Evolutionary conservation across 176 grass and related monocot genomes (phyloP), one percentile per base, ranked within the genome.

Genomic region (Oryza coarctata): DNA sequence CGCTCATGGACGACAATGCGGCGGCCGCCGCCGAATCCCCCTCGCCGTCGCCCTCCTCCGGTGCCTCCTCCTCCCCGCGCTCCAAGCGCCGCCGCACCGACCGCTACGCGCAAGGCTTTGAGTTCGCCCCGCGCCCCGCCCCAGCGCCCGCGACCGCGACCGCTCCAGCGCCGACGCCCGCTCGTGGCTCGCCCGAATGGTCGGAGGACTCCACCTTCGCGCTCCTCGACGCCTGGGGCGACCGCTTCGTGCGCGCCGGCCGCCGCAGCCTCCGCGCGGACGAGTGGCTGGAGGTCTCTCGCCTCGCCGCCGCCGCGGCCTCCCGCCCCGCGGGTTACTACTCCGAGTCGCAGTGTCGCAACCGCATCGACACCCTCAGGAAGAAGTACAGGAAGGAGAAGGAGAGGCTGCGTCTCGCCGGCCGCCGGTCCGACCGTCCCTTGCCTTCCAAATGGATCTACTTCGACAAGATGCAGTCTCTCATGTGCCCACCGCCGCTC

Each of bases 371-470:
- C 70, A 94, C 90, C 13, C 74, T 98, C 47, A 88, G 92, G 86
- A 94, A 91, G 90, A 88, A 89, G 84, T 98, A 93, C 15, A 90
- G 88, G 82, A 98, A 89, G 66, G 92, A 98, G 88, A 94, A 84
- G 77, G 86, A 83, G 40, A 78, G 66, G 43, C 9, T 47, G 76
- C 82, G 63, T 63, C 62, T 76, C n/a, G 29, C 84, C 20, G 71
- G 73, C 5, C 77, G 70, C 13, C 81, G 77, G 81, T 52, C 84
- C 17, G 28, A 10, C 36, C 18, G 8, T 15, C 27, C 58, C 22
- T 73, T 40, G 4, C 50, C 71, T 25, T 73, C 67, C 34, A 92
- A 84, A 62, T 98, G 95, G 95, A 39, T 89, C 58, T 97, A 97
- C 81, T 97, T 84, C 74, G 77, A 90, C 70, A 94, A 89, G 80